These are phyloP conservation scores for Lumnitzera racemosa DNA, from an alignment of 345 rosid species.

Conservation along the genomic window DNA sequence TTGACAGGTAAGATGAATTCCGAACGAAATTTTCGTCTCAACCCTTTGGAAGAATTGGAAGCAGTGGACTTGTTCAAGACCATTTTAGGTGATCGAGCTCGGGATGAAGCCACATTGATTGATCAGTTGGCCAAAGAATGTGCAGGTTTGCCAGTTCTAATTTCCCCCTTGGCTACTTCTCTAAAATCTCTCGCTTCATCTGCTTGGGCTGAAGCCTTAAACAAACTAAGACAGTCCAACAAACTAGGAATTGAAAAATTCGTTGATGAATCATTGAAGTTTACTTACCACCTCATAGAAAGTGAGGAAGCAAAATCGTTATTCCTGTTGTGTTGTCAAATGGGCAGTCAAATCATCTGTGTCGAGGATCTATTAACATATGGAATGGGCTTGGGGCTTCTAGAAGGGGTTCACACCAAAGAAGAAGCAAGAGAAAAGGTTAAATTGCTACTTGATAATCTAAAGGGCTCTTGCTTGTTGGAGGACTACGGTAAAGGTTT, in stretches of 20 bases:
- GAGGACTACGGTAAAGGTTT: neutral
- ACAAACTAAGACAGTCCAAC: neutral
- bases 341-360: neutral
- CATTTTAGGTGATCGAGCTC: neutral
- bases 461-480: conserved; percentile 20
- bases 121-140: conserved; percentile 7
- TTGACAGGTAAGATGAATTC: no score
- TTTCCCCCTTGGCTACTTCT: conserved; percentile 2
- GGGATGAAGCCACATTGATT: neutral
- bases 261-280: neutral
- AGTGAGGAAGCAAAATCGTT: neutral
- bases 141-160: conserved; percentile 16
- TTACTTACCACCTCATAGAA: no score
- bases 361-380: conserved; percentile 15
- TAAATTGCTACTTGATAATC: conserved; percentile 7
- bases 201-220: neutral
- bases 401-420: neutral
- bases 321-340: conserved; percentile 11
- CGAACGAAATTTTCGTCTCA: neutral
- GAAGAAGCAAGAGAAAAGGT: conserved; percentile 11
- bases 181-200: rapidly evolving
- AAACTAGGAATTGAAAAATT: neutral
- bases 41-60: conserved; percentile 9
- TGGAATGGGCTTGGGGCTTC: conserved; percentile 19
- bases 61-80: conserved; percentile 17